Evolutionary conservation across 306 rosid species (phyloP).

Genomic region (Myrica gale): DNA sequence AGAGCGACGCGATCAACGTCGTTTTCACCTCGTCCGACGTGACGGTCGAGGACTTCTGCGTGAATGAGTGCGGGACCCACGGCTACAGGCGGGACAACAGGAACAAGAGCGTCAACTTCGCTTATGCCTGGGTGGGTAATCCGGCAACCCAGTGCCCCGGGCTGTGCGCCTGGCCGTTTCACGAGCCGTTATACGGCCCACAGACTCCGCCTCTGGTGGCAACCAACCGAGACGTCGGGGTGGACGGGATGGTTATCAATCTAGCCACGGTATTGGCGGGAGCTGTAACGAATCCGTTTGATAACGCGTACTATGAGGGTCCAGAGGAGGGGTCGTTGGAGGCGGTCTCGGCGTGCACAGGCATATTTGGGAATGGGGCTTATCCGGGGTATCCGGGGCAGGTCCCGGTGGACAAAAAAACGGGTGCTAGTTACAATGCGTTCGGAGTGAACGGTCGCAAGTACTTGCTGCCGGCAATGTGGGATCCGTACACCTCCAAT

Average conservation of each 20-base stretch:
- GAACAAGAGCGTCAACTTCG: neutral
- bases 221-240: conserved; percentile 29
- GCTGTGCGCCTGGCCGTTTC: conserved; percentile 42
- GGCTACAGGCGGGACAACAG: conserved; percentile 2
- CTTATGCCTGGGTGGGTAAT: conserved; percentile 41
- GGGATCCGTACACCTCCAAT: conserved; percentile 47
- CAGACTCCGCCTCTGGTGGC: conserved; percentile 32
- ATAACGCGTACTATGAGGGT: conserved; percentile 34
- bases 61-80: conserved; percentile 30
- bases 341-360: conserved; percentile 37
- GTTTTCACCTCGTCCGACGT: conserved; percentile 32
- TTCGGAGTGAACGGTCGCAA: conserved; percentile 32
- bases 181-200: conserved; percentile 36
- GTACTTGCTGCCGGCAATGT: conserved; percentile 47
- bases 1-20: conserved; percentile 7
- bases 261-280: conserved; percentile 39
- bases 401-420: conserved; percentile 24
- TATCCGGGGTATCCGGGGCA: conserved; percentile 37
- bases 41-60: conserved; percentile 30
- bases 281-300: conserved; percentile 34
- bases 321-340: conserved; percentile 28
- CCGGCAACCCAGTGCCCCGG: conserved; percentile 29
- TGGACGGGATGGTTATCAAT: conserved; percentile 39
- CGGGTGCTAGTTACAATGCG: conserved; percentile 43
- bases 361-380: conserved; percentile 35